Base-by-base conservation (phyloP, 2,329 filamentous ascomycete genomes). In the Neonectria magnoliae region DNA sequence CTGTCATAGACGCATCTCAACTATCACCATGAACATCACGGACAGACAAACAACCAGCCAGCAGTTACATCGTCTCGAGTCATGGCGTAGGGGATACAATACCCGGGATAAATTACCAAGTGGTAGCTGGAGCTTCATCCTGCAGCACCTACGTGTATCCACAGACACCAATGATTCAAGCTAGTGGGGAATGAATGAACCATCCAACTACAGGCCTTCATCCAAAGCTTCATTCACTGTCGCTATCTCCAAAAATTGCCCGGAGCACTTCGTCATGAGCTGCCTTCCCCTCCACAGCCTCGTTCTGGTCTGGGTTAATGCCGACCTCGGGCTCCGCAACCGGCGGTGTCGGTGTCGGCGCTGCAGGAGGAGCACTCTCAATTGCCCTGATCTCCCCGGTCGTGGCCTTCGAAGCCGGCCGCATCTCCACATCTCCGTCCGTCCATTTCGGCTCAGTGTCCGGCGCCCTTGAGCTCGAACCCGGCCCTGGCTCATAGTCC, bases 201-300 rank as follows among this genome's bases (percentile, higher is more conserved):
- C 47, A 50, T 31, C 47, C 16, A 18, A 18, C 47, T 50, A 31
- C n/a, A 16, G 45, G 25, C 25, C 16, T 48, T 22, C 20, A 50
- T 31, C 14, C 27, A 18, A 27, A 9, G 27, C 59, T 55, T 67
- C 65, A 76, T 60, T 93, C 91, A 71, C 93, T 91, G 68, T 91
- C 91, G 74, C 92, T 92, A 76, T 94, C 93, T 6, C 94, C 95
- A 85, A 98, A 98, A 31, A 98, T 94, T n/a, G 93, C 93, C 71
- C 88, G 93, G 73, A 98, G 94, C 0, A 98, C 90, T 47, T 92
- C 92, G 53, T 94, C 93, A 16, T 91, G 90, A 1, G 94, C 92
- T 58, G 88, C 86, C 72, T 89, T 84, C 0, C 87, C 90, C 74
- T 97, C 92, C 10, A 97, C 73, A 10, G 78, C 78, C 44, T 80